Evolutionary conservation across 208 protist species (phyloP), one percentile per base, ranked within the genome.

Genomic region (Acanthamoeba healyi): DNA sequence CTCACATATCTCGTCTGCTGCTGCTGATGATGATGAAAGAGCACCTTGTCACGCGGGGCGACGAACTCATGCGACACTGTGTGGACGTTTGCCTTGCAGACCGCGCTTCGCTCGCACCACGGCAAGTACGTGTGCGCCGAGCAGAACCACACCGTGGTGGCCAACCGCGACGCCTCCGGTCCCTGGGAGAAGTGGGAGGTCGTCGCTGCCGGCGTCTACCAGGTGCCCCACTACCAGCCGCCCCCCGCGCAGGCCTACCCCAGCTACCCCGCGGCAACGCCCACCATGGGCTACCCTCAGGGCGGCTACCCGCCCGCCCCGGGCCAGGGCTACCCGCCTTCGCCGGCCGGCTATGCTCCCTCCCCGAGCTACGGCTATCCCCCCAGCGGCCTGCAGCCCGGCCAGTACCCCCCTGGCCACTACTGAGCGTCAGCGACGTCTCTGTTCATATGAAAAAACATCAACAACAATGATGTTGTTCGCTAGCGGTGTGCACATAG

Each of bases 81-180:
- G n/a, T n/a, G n/a, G n/a, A n/a, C n/a, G n/a, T n/a, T n/a, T n/a
- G n/a, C n/a, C n/a, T 17, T 15, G 44, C 51, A 44, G 14, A 34
- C 38, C 7, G 58, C 63, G 1, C 46, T 92, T 19, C 54, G 86
- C 10, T 92, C 86, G 49, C 58, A 72, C 56, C 86, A 92, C 54
- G 86, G 86, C 54, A 92, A 92, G 36, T 92, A 92, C 56, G 34
- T 92, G 86, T 92, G 86, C 63, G 86, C 86, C n/a, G 86, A 92
- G 44, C 34, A 34, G 29, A 92, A 92, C 63, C 15, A 51, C 58
- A 36, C 38, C 22, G 86, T 92, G 36, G 56, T 92, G 54, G 86
- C 86, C 86, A 92, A 92, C 56, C 54, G 86, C n/a, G 12, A 38
- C 67, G 17, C 26, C 9, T 12, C 22, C 54, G 54, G 54, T 22